These are phyloP conservation scores for Leishmania turanica DNA, from an alignment of 208 protist genomes.

Conservation along the genomic window DNA sequence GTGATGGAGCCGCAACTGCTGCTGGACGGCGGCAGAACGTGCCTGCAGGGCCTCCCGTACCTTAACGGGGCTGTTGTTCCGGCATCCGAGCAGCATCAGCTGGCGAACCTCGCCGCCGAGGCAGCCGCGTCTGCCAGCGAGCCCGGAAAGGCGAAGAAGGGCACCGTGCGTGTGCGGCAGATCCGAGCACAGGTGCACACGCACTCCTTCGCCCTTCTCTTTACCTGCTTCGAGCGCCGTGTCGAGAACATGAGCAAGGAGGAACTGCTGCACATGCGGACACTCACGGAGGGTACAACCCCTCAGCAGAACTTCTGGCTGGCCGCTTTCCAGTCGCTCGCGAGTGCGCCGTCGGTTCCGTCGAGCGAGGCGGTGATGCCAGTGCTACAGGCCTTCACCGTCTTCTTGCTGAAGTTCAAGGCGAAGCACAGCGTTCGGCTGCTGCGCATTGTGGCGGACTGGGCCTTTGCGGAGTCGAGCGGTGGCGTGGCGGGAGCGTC, in stretches of 20 bases:
- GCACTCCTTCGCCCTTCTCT: slow-evolving; percentile 80
- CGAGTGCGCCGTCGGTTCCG: slow-evolving; percentile 54
- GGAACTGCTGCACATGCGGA: slow-evolving; percentile 69
- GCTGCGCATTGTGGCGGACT: slow-evolving; percentile 67
- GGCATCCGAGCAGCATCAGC: slow-evolving; percentile 33
- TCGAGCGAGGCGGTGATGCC: slow-evolving; percentile 68
- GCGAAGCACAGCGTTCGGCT: slow-evolving; percentile 71
- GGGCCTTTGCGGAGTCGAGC: slow-evolving; percentile 72
- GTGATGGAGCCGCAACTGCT: slow-evolving; percentile 86
- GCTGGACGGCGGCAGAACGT: slow-evolving; percentile 65
- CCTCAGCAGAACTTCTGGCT: slow-evolving; percentile 84
- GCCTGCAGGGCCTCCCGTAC: slow-evolving; percentile 65
- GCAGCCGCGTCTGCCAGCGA: slow-evolving; percentile 8
- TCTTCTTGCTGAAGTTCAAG: slow-evolving; percentile 92
- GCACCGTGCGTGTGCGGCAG: slow-evolving; percentile 14
- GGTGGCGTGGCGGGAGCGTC: slow-evolving; percentile 17
- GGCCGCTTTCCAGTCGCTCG: slow-evolving; percentile 74
- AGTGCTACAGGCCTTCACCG: slow-evolving; percentile 77
- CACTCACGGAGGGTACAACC: slow-evolving; percentile 55
- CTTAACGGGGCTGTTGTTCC: slow-evolving; percentile 39
- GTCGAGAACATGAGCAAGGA: slow-evolving; percentile 72
- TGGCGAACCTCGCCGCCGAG: slow-evolving; percentile 14
- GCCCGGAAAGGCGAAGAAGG: slow-evolving; percentile 16
- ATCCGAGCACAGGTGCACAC: slow-evolving; percentile 63
- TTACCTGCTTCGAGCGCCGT: slow-evolving; percentile 66